These are phyloP conservation scores for Nemania abortiva DNA, from an alignment of 2,329 filamentous ascomycete species.

Conservation along the genomic window DNA sequence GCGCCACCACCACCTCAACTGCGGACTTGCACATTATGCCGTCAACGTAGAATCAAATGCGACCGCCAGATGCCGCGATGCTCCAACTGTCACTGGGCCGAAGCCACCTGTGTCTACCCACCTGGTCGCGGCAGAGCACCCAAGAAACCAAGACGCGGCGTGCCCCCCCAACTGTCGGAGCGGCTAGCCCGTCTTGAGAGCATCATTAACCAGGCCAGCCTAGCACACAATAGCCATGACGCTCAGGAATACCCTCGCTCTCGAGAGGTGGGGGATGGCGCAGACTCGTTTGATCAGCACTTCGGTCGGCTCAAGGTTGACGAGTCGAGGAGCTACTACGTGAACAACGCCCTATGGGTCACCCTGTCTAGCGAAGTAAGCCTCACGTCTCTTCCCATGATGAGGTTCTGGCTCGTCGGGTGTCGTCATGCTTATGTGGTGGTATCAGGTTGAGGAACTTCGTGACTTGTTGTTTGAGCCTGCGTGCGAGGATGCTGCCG, in stretches of 20 bases:
- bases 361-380: conserved; percentile 47
- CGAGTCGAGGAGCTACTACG: conserved; percentile 32
- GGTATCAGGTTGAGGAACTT: conserved; percentile 30
- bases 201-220: conserved; percentile 23
- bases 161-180: conserved; percentile 19
- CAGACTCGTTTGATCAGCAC: conserved; percentile 7
- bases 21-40: conserved; percentile 24
- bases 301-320: conserved; percentile 28
- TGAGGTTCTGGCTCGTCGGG: background rate
- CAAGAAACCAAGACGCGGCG: conserved; percentile 16
- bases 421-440: background rate
- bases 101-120: conserved; percentile 21
- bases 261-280: background rate
- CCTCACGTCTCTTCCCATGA: background rate
- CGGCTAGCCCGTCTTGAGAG: conserved; percentile 26
- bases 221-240: background rate
- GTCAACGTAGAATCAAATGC: conserved; percentile 32
- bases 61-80: conserved; percentile 24
- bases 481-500: conserved; percentile 15
- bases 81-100: conserved; percentile 22
- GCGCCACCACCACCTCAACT: conserved; percentile 15
- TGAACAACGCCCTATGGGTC: conserved; percentile 44
- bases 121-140: conserved; percentile 26
- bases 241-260: background rate
- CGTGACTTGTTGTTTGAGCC: conserved; percentile 38